phyloP scores from a whole-genome alignment of 257 asterid species.

The Gentiana straminea region DNA sequence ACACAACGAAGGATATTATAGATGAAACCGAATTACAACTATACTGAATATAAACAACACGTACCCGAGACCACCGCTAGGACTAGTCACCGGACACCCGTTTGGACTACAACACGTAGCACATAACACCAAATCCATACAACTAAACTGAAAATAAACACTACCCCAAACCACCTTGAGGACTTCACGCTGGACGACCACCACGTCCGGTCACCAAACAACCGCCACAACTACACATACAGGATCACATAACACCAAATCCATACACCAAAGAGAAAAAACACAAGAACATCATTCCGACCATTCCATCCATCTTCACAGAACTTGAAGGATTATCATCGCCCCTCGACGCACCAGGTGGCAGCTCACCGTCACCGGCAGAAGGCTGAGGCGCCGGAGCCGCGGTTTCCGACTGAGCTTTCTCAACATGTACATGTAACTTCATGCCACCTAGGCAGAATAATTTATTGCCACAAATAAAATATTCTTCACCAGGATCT shows the following conservation, averaged over 20 bases:
- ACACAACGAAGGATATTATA: too few species aligned
- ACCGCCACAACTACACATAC: too few species aligned
- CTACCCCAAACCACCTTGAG: too few species aligned
- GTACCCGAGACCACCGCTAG: too few species aligned
- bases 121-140: too few species aligned
- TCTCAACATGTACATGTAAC: constrained; percentile 38
- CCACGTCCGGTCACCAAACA: too few species aligned
- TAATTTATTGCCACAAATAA: constrained; percentile 54
- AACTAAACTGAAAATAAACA: too few species aligned
- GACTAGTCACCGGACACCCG: too few species aligned
- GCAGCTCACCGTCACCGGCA: constrained; percentile 16
- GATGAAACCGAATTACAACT: too few species aligned
- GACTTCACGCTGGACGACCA: too few species aligned
- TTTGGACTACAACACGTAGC: too few species aligned
- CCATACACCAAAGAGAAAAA: not conserved
- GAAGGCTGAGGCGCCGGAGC: constrained; percentile 26
- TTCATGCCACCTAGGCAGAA: constrained; percentile 87
- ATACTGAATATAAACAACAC: too few species aligned
- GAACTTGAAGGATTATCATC: constrained; percentile 27
- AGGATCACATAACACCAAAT: not conserved
- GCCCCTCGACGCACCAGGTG: constrained; percentile 48
- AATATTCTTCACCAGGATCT: constrained; percentile 46
- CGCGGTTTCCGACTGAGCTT: constrained; percentile 18
- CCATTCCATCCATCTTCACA: constrained; percentile 1
- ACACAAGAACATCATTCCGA: constrained; percentile 10